Conservation (phyloP, 441 rosid genomes). For the Cnidoscolus chayamansa region DNA sequence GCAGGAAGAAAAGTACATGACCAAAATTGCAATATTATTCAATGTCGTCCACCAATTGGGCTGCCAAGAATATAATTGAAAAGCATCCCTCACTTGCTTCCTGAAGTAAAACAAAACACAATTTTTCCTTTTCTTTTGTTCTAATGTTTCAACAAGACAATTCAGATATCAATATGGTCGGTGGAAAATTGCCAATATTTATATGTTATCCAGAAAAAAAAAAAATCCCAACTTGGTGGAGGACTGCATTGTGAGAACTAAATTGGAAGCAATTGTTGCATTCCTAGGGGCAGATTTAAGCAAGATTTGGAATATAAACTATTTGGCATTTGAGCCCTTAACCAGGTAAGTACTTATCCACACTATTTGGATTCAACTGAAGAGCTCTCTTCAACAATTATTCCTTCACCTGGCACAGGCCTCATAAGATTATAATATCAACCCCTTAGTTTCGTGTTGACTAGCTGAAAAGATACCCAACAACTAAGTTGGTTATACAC, state of each 20-base stretch:
- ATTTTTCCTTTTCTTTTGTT: background rate
- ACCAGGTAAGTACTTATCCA: background rate
- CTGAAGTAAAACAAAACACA: background rate
- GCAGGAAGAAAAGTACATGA: background rate
- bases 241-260: background rate
- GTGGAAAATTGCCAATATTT: background rate
- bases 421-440: background rate
- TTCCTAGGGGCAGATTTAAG: background rate
- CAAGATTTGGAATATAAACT: background rate
- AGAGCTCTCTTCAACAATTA: background rate
- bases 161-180: background rate
- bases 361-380: background rate
- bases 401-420: background rate
- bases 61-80: background rate
- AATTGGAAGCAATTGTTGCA: background rate
- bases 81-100: background rate
- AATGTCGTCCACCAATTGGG: background rate
- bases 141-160: too few relatives aligned
- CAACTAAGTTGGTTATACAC: background rate
- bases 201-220: background rate
- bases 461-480: background rate
- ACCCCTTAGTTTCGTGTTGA: background rate
- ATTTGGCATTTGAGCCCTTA: background rate
- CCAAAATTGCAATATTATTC: background rate
- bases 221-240: too few relatives aligned